phyloP scores from a whole-genome alignment of 1,284 basidiomycete genomes.

The Moesziomyces globuligerus region DNA sequence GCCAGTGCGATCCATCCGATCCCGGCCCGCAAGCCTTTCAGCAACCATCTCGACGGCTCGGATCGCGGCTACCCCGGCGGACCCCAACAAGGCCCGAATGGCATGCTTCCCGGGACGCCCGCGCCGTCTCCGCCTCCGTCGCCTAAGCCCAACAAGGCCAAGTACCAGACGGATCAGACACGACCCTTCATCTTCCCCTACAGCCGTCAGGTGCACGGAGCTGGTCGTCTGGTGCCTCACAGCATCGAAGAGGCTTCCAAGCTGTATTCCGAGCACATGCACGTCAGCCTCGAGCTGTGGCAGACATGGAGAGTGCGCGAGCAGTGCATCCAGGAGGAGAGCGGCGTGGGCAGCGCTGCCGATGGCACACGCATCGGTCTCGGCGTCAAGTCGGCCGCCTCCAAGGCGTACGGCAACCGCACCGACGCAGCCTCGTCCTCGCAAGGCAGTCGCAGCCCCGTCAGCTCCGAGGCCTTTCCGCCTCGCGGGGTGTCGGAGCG shows the following conservation, averaged over 20 bases:
- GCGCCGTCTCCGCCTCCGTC: constrained; percentile 88
- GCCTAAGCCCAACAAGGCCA: constrained; percentile 92
- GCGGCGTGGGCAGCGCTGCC: constrained; percentile 80
- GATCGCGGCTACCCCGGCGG: constrained; percentile 82
- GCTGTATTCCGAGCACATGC: constrained; percentile 89
- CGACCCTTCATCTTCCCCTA: constrained; percentile 97
- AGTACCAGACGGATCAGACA: constrained; percentile 96
- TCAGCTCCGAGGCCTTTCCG: constrained; percentile 45
- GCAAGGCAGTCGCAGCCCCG: constrained; percentile 56
- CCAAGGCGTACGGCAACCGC: constrained; percentile 28
- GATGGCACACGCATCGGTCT: constrained; percentile 52
- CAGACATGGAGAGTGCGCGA: constrained; percentile 96
- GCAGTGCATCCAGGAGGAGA: constrained; percentile 92
- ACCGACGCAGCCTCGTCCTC: constrained; percentile 48
- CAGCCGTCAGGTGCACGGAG: constrained; percentile 69
- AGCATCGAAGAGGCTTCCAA: constrained; percentile 95
- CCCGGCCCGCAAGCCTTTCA: constrained; percentile 52
- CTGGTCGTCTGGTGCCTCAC: constrained; percentile 78
- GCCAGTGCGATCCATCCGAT: constrained; percentile 58
- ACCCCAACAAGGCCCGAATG: constrained; percentile 69
- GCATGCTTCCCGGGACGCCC: constrained; percentile 70
- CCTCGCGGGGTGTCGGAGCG: constrained; percentile 23
- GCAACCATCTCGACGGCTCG: constrained; percentile 79
- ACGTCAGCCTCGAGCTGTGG: constrained; percentile 85
- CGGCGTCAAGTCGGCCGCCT: constrained; percentile 31